Base-by-base conservation (phyloP, 345 rosid species). In the Mallotus nudiflorus region DNA sequence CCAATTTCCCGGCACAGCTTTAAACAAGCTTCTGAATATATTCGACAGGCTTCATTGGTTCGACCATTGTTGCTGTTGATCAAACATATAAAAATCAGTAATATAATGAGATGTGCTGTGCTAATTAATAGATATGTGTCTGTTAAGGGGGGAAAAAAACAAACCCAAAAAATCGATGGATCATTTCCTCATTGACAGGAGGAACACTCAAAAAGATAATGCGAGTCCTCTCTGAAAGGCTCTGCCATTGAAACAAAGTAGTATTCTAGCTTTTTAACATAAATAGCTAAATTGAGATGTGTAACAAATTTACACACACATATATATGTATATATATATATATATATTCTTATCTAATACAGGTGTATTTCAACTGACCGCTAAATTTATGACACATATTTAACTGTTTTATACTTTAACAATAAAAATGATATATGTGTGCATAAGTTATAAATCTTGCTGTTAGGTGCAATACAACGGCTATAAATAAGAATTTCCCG, bases 1-100 rank as follows among this genome's bases (percentile, higher is more conserved):
- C 52, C 31, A n/a, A 73, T 59, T 29, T 73, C 76, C 24, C 11
- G 5, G 28, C 71, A 65, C 50, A 73, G 20, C 46, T 57, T 37
- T 20, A 66, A 24, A 66, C 71, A 66, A 56, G 76, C 76, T 24
- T 73, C 76, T 24, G 71, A 66, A 58, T 73, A 73, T 49, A 66
- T 48, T 28, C 66, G 24, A 40, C 28, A 31, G 2, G 14, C 16
- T 37, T 65, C 71, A 3, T 73, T 73, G 6, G 66, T 66, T 37
- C 71, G 50, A n/a, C 50, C 44, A 12, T 0, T 2, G 6, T 58
- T 28, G 4, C 58, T 1, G 20, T 42, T 55, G 42, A 14, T 0
- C 51, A 48, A 14, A 48, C 1, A 14, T 14, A 48, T 14, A 48
- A 14, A 4, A 4, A 14, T 48, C 5, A 14, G 2, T 48, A 0